Percentiles rank a stretch among this genome's conserved stretches.
These are phyloP conservation scores for Metschnikowia lunata DNA, from an alignment of 805 yeast genomes.

Conservation along the genomic window DNA sequence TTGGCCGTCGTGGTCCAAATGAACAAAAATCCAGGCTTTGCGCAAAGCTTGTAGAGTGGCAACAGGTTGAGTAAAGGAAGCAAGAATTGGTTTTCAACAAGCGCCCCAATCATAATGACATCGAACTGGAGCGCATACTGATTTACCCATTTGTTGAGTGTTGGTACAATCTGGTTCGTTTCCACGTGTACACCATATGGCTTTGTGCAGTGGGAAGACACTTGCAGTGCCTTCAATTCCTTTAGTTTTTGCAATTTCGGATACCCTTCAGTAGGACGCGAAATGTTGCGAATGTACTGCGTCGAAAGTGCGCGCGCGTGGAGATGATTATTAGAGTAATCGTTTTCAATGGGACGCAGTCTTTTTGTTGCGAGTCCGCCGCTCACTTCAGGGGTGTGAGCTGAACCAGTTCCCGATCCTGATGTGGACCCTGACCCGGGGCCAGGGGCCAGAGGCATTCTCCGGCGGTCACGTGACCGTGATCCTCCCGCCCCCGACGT, in stretches of 20 bases:
- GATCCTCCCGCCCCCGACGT: conserved; percentile 5
- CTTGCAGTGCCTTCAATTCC: conserved; percentile 59
- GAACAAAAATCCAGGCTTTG: conserved; percentile 82
- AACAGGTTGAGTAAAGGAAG: conserved; percentile 57
- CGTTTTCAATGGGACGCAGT: conserved; percentile 47
- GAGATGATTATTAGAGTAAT: conserved; percentile 66
- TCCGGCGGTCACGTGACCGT: conserved; percentile 10
- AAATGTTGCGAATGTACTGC: conserved; percentile 58
- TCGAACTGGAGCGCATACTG: conserved; percentile 65
- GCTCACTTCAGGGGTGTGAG: conserved; percentile 6
- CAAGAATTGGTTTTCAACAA: conserved; percentile 68
- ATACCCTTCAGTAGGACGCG: conserved; percentile 72
- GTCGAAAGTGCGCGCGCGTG: conserved; percentile 63
- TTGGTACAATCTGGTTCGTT: conserved; percentile 50
- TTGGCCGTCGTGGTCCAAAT: conserved; percentile 83
- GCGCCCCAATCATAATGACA: conserved; percentile 87
- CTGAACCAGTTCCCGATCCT: background rate
- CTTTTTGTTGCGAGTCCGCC: conserved; percentile 4
- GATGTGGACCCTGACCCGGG: background rate
- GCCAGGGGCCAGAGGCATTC: conserved; percentile 4
- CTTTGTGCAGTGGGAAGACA: conserved; percentile 46
- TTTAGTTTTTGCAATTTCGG: conserved; percentile 74
- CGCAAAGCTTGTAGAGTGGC: conserved; percentile 68
- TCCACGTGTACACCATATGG: conserved; percentile 64
- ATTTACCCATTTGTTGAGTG: conserved; percentile 58